Evolutionary conservation across 345 rosid genomes (phyloP).

Genomic region (Salix koriyanagi): DNA sequence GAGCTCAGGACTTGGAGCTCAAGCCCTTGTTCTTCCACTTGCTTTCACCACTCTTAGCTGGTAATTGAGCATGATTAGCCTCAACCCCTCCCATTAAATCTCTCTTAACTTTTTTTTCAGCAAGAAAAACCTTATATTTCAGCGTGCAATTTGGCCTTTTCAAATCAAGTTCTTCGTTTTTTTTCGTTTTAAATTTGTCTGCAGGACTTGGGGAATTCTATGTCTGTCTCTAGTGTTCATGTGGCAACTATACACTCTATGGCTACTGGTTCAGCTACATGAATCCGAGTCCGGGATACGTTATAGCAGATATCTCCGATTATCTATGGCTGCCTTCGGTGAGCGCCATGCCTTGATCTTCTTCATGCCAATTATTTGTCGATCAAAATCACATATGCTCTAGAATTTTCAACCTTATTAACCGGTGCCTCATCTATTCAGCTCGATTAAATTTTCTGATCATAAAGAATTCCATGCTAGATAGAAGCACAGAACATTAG

Average conservation of each 20-base stretch:
- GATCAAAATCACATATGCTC: not conserved
- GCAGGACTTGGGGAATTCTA: constrained; percentile 56
- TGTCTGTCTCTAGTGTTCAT: constrained; percentile 39
- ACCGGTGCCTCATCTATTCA: not conserved
- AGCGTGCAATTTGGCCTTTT: not conserved
- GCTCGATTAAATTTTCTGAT: not conserved
- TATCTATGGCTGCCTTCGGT: constrained; percentile 59
- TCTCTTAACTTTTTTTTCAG: not conserved
- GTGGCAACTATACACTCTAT: constrained; percentile 58
- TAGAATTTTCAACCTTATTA: not conserved
- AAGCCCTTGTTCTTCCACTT: constrained; percentile 59
- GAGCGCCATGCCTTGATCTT: not conserved
- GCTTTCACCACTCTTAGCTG: constrained; percentile 53
- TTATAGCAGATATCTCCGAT: constrained; percentile 53
- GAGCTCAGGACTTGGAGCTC: constrained; percentile 49
- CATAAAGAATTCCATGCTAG: not conserved
- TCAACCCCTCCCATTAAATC: not conserved
- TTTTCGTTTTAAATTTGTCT: not conserved
- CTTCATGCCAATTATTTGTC: not conserved
- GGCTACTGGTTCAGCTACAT: constrained; percentile 53
- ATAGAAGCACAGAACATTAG: too few species aligned
- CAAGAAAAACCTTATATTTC: not conserved
- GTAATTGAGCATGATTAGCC: constrained; percentile 14
- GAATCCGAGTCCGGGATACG: constrained; percentile 47
- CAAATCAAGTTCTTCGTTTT: not conserved